A percentile compares a stretch with the other conserved stretches of the same genome.
Conservation (phyloP, 2,329 filamentous ascomycete species). For the Knufia petricola region DNA sequence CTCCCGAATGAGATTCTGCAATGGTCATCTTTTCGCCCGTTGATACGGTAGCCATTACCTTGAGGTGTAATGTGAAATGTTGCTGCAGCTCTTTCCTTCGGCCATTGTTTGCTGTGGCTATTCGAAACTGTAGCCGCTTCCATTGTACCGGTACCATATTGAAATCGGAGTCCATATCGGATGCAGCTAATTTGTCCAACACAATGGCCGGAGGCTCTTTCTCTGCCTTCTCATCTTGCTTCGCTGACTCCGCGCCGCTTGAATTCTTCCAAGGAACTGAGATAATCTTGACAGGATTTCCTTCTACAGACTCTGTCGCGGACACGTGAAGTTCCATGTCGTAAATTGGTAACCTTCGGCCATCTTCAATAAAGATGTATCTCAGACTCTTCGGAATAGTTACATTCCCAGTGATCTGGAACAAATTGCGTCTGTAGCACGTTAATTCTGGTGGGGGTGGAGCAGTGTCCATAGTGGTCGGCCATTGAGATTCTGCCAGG, state of each 20-base stretch:
- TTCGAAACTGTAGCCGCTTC: conserved; percentile 87
- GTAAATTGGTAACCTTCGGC: conserved; percentile 71
- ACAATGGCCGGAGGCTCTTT: conserved; percentile 80
- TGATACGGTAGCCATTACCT: conserved; percentile 71
- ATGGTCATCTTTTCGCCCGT: conserved; percentile 75
- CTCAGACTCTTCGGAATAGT: conserved; percentile 68
- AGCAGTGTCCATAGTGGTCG: conserved; percentile 45
- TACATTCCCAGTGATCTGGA: conserved; percentile 87
- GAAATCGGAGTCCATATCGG: conserved; percentile 68
- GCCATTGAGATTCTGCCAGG: conserved; percentile 55
- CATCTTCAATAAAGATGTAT: conserved; percentile 72
- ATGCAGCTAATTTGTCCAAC: conserved; percentile 55
- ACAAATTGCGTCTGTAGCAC: conserved; percentile 90
- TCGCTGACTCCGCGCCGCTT: conserved; percentile 53
- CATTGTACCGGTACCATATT: conserved; percentile 88
- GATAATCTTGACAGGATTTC: conserved; percentile 83
- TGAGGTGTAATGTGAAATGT: conserved; percentile 84
- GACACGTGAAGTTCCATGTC: conserved; percentile 81
- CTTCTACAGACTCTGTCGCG: conserved; percentile 89
- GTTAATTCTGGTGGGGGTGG: conserved; percentile 64
- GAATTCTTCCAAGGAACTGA: conserved; percentile 98
- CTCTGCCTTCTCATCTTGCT: conserved; percentile 55
- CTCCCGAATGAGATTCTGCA: conserved; percentile 74
- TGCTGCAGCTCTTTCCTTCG: conserved; percentile 90
- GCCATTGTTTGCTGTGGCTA: conserved; percentile 93